These are phyloP conservation scores for Coemansia sp. DNA, from an alignment of 192 early-diverging fungal genomes.

Conservation along the genomic window DNA sequence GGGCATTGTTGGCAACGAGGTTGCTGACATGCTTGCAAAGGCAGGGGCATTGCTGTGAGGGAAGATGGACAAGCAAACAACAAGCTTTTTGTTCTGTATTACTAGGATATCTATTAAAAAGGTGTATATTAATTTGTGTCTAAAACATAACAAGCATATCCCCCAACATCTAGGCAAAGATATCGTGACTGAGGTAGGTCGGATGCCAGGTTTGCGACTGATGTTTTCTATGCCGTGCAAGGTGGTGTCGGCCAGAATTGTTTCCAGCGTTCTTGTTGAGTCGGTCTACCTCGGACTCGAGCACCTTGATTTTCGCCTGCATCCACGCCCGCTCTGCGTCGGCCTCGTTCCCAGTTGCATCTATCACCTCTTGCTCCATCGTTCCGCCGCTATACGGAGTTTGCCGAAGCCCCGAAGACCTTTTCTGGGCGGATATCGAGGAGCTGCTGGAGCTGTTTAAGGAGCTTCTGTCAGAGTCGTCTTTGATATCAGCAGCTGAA, in stretches of 20 bases:
- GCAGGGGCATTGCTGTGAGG: conserved; percentile 35
- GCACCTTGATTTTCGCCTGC: conserved; percentile 24
- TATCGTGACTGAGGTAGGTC: background rate
- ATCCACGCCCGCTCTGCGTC: conserved; percentile 36
- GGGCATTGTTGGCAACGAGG: conserved; percentile 43
- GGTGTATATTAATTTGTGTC: too few species aligned
- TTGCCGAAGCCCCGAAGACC: too few species aligned
- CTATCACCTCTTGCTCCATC: conserved; percentile 12
- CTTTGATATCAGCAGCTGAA: too few species aligned
- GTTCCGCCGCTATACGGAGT: too few species aligned
- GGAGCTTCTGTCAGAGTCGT: background rate
- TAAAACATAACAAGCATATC: too few species aligned
- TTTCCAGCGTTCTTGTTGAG: conserved; percentile 1
- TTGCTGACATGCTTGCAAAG: conserved; percentile 49
- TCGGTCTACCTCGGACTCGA: conserved; percentile 27
- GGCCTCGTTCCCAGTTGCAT: conserved; percentile 24
- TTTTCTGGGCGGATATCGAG: too few species aligned
- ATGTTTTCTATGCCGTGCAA: background rate
- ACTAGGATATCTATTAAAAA: too few species aligned
- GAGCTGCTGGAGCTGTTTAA: too few species aligned
- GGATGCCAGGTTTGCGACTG: background rate
- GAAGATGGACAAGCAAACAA: too few species aligned
- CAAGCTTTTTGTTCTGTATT: background rate
- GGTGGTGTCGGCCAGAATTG: background rate
- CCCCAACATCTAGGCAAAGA: too few species aligned